Base-by-base conservation (phyloP, 176 grass and related monocot species). In the Hordeum marinum region DNA sequence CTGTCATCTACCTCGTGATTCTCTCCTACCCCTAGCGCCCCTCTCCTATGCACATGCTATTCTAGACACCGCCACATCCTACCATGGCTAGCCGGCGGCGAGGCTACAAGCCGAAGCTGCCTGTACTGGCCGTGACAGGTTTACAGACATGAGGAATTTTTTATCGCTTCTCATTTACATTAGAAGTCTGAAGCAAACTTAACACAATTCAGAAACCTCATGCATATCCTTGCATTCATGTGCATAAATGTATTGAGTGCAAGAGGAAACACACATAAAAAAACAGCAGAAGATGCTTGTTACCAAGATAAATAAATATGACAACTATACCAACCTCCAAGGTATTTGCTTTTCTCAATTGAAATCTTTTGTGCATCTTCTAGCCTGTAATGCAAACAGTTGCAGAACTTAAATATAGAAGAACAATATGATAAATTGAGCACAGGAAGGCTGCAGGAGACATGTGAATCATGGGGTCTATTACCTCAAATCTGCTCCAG, bases 331-430 rank as follows among this genome's bases (percentile, higher is more conserved):
- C 43, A 55, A 98, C 96, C 96, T 98, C 96, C 96, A 68, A 98
- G 96, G 61, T 98, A 98, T 83, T 98, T 98, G 93, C 96, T 98
- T 61, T 98, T 98, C 91, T 98, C 96, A 79, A 98, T 98, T 54
- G 96, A 93, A 89, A 98, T 91, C 78, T 98, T 98, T 25, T 92
- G 89, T 14, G 96, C 89, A 92, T 98, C 93, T 72, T 81, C 93
- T 84, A 91, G 40, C 84, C 93, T 98, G 87, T 61, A 85, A 79
- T 32, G 15, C 24, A 54, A 76, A 66, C 26, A 63, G 37, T 84
- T 58, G 9, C 26, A 82, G 68, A 85, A 55, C 11, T 39, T 39
- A 46, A 17, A 45, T 11, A 18, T 12, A 57, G 18, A 63, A 77
- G 9, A 55, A 79, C 63, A 75, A 21, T 66, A 59, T 32, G 17